Evolutionary conservation across 2,329 filamentous ascomycete genomes (phyloP), one percentile per base, ranked within the genome.

Genomic region (Lachnellula arida): DNA sequence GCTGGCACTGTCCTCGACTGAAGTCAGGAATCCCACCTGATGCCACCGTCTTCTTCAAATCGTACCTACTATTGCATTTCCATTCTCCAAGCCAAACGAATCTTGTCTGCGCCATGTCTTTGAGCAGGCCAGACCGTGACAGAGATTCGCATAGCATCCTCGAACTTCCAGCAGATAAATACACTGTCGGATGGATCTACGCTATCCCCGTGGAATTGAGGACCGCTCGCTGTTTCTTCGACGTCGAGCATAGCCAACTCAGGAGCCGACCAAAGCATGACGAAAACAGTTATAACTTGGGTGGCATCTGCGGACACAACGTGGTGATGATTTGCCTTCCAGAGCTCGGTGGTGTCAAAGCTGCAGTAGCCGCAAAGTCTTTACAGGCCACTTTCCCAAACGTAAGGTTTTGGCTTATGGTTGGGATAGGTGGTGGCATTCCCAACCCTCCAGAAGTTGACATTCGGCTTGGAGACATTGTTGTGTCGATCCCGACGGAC

Each of bases 171-270:
- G 37, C 37, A 40, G 37, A 40, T 17, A 40, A 40, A 50, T 64
- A 59, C 42, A 63, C 56, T 7, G 51, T 65, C 6, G 63, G 59
- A 32, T 65, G 63, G 62, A 57, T 63, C 49, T 64, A 58, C 37
- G 60, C 62, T 43, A 40, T 65, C 15, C 60, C 53, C 32, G 23
- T 47, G 9, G 62, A 65, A 48, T 17, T 56, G 14, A 53, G 48
- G 22, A 60, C 56, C 5, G 61, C 63, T 51, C 15, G n/a, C 15
- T 53, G 54, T 9, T 55, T 64, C 49, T 40, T 64, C 15, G 63
- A 65, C 55, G 17, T 54, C 23, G 39, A 43, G 25, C 58, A 63
- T 48, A 14, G 5, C 28, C 14, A 46, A 59, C n/a, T 50, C 39
- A 46, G 53, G 42, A 19, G 53, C 54, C 23, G 49, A 57, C 39